phyloP scores from a whole-genome alignment of 495 filamentous ascomycete genomes.

The Talaromyces adpressus region DNA sequence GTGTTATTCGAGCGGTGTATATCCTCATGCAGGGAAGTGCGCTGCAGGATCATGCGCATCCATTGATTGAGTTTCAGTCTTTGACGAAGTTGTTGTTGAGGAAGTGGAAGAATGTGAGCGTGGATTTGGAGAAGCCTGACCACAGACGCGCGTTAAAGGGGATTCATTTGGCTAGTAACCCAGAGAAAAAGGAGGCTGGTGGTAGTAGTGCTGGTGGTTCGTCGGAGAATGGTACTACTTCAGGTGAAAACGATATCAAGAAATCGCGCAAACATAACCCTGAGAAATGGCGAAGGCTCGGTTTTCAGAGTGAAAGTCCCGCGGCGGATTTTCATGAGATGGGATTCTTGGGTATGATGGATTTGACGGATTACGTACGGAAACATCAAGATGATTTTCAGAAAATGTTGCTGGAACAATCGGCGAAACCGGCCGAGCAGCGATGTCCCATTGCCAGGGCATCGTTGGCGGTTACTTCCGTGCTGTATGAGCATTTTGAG shows the following conservation, averaged over 20 bases:
- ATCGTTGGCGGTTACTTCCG: constrained; percentile 78
- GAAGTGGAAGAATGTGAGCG: constrained; percentile 81
- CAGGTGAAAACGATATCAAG: constrained; percentile 40
- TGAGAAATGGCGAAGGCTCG: constrained; percentile 88
- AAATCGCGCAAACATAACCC: constrained; percentile 64
- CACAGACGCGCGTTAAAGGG: constrained; percentile 82
- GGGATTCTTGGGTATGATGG: constrained; percentile 96
- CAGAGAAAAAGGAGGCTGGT: constrained; percentile 40
- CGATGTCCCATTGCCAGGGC: constrained; percentile 85
- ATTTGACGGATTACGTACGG: constrained; percentile 85
- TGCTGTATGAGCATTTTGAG: constrained; percentile 93
- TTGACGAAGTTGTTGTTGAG: constrained; percentile 83
- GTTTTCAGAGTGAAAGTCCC: constrained; percentile 87
- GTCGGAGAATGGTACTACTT: background rate
- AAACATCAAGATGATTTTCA: constrained; percentile 90
- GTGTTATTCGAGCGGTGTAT: constrained; percentile 87
- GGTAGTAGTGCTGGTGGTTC: constrained; percentile 9
- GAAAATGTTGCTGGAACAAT: constrained; percentile 86
- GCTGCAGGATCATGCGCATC: constrained; percentile 88
- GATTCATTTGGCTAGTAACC: constrained; percentile 75
- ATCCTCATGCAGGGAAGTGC: constrained; percentile 88
- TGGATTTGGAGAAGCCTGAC: constrained; percentile 81
- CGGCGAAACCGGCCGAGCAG: constrained; percentile 58
- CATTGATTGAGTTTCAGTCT: constrained; percentile 86
- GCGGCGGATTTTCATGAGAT: constrained; percentile 74